Evolutionary conservation across 495 filamentous ascomycete species (phyloP).

Genomic region (Massariosphaeria phaeospora): DNA sequence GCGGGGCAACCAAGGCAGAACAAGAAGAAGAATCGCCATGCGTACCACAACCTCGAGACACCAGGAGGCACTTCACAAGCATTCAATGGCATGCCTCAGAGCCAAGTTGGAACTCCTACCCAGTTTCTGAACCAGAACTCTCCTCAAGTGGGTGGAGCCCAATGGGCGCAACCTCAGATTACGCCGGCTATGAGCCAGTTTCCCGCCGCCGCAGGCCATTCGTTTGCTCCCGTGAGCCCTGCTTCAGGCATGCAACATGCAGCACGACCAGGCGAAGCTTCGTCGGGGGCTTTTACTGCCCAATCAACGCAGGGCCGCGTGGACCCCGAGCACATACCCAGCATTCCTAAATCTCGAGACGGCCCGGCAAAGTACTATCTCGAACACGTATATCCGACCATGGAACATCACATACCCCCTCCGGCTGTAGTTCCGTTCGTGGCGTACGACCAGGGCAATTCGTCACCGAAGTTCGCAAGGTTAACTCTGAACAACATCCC

Average conservation of each 20-base stretch:
- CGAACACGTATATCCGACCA: slow-evolving; percentile 83
- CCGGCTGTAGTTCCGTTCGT: slow-evolving; percentile 88
- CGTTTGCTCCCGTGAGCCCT: slow-evolving; percentile 52
- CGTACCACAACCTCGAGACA: slow-evolving; percentile 80
- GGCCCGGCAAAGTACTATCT: slow-evolving; percentile 75
- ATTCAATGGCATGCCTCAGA: slow-evolving; percentile 61
- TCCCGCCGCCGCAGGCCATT: slow-evolving; percentile 54
- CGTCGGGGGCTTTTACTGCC: slow-evolving; percentile 26
- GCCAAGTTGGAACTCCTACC: slow-evolving; percentile 53
- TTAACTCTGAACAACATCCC: slow-evolving; percentile 91
- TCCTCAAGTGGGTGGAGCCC: slow-evolving; percentile 33
- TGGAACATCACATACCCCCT: slow-evolving; percentile 84
- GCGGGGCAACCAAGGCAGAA: slow-evolving; percentile 51
- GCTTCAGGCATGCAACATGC: slow-evolving; percentile 55
- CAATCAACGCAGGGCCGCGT: slow-evolving; percentile 65
- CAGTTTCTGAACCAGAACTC: slow-evolving; percentile 59
- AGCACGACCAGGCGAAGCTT: slow-evolving; percentile 44
- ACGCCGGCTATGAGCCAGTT: slow-evolving; percentile 58
- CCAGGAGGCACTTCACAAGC: slow-evolving; percentile 58
- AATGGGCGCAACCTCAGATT: slow-evolving; percentile 47
- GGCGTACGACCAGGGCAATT: slow-evolving; percentile 90
- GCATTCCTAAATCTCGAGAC: slow-evolving; percentile 82
- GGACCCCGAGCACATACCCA: slow-evolving; percentile 90
- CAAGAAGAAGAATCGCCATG: slow-evolving; percentile 93
- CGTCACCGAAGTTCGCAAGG: slow-evolving; percentile 89